Evolutionary conservation across 208 protist genomes (phyloP).

Genomic region (Wallacemonas collosoma): DNA sequence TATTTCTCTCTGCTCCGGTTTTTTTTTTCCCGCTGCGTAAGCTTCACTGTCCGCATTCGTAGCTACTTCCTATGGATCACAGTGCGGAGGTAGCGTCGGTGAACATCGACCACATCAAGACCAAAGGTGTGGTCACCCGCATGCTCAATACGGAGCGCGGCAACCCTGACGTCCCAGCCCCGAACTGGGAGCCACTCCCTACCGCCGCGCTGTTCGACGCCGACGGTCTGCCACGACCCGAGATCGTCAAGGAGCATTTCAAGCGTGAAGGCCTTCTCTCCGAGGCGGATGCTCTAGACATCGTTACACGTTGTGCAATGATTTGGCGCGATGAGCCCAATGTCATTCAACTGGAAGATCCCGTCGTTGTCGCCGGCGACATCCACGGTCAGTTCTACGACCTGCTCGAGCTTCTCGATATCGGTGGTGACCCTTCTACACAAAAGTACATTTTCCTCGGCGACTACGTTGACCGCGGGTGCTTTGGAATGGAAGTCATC

Average conservation of each 20-base stretch:
- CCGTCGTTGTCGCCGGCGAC: constrained; percentile 92
- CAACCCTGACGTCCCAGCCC: constrained; percentile 45
- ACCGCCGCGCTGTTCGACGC: constrained; percentile 53
- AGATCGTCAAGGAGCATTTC: constrained; percentile 80
- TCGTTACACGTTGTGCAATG: constrained; percentile 68
- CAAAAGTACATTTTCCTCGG: constrained; percentile 97
- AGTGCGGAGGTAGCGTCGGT: neutral
- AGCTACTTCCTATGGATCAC: neutral
- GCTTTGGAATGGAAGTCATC: constrained; percentile 88
- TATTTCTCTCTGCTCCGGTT: too few relatives aligned
- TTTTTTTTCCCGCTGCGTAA: too few relatives aligned
- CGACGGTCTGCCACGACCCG: constrained; percentile 41
- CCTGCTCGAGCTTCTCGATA: constrained; percentile 94
- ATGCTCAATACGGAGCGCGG: constrained; percentile 74
- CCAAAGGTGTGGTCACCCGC: constrained; percentile 31
- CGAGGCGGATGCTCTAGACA: constrained; percentile 70
- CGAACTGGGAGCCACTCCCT: constrained; percentile 74
- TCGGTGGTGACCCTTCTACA: constrained; percentile 83
- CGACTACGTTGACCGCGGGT: constrained; percentile 96
- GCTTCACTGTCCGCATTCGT: too few relatives aligned
- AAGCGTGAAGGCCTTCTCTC: constrained; percentile 69
- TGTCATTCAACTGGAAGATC: constrained; percentile 69
- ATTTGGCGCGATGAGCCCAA: constrained; percentile 90
- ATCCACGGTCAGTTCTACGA: constrained; percentile 98
- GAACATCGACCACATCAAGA: constrained; percentile 11